Conservation (phyloP, 2,329 filamentous ascomycete species). For the Grosmannia clavigera region DNA sequence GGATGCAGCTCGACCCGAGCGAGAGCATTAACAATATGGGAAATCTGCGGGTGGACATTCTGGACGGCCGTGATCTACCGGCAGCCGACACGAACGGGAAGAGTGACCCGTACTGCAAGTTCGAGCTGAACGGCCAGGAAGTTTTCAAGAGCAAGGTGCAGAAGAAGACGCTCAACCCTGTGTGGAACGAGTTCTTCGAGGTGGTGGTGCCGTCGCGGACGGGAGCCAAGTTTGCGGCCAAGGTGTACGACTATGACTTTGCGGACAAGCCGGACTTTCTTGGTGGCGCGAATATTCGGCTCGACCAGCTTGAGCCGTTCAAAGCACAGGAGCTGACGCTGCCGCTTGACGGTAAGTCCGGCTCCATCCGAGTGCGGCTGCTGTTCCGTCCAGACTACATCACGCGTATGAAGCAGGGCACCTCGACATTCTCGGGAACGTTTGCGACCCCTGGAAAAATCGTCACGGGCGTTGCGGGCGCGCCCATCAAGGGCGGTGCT, state of each 20-base stretch:
- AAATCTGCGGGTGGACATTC: constrained; percentile 80
- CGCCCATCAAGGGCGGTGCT: constrained; percentile 84
- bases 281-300: constrained; percentile 63
- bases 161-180: constrained; percentile 91
- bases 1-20: constrained; percentile 85
- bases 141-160: constrained; percentile 91
- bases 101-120: constrained; percentile 95
- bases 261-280: constrained; percentile 87
- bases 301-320: constrained; percentile 77
- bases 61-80: constrained; percentile 79
- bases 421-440: constrained; percentile 83
- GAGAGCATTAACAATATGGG: constrained; percentile 99
- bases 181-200: constrained; percentile 96
- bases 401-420: constrained; percentile 73
- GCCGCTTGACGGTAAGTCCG: constrained; percentile 78
- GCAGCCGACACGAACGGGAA: constrained; percentile 91
- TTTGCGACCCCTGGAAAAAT: constrained; percentile 82
- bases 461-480: constrained; percentile 67
- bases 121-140: constrained; percentile 77
- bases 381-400: constrained; percentile 92
- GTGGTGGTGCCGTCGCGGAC: constrained; percentile 71
- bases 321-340: constrained; percentile 62
- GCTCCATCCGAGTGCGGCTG: constrained; percentile 67
- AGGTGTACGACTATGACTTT: constrained; percentile 93
- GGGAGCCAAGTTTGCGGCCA: constrained; percentile 67